Base-by-base conservation (phyloP, 2,329 filamentous ascomycete genomes). In the Neofusicoccum laricinum region DNA sequence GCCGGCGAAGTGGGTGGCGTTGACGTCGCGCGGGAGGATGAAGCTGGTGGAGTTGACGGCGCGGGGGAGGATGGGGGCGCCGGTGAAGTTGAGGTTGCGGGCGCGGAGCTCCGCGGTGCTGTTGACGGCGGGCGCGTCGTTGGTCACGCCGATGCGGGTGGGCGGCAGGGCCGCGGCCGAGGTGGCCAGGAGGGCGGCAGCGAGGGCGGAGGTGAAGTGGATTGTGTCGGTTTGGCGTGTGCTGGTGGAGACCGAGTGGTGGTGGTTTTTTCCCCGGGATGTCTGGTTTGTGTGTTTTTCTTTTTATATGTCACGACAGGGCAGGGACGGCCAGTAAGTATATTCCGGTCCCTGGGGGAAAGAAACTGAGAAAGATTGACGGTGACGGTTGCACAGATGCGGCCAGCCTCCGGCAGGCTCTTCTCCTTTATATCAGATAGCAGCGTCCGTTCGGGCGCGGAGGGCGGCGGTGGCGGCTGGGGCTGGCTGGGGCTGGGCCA, bases 401-500 rank as follows among this genome's bases (percentile, higher is more conserved):
- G 17, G 30, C 4, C 41, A 46, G 55, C 3, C 10, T 46, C 53
- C 51, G 53, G 19, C 32, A 19, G 25, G 25, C 14, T 38, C 36
- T 15, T 46, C 55, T 59, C 55, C 55, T 59, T 59, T 59, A 59
- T 59, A 59, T 21, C 41, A 46, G 41, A 34, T 14, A 21, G 51
- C 11, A 17, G 14, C 19, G 38, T 21, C 17, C 51, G 11, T 58
- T 40, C 53, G 53, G 40, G 53, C 38, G 40, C 53, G 53, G 53
- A 58, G 40, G 53, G 53, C 55, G 40, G 55, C 32, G 30, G 55
- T 32, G 55, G 55, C 55, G 25, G 53, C 53, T 57, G 51, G 51
- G 51, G 51, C 32, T 32, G 51, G 51, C 51, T 58, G 53, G 53
- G 53, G 53, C 53, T 58, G 21, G 53, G 38, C 53, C 53, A 58